Base-by-base conservation (phyloP, 2,329 filamentous ascomycete species). In the Colletotrichum ledebouriae region DNA sequence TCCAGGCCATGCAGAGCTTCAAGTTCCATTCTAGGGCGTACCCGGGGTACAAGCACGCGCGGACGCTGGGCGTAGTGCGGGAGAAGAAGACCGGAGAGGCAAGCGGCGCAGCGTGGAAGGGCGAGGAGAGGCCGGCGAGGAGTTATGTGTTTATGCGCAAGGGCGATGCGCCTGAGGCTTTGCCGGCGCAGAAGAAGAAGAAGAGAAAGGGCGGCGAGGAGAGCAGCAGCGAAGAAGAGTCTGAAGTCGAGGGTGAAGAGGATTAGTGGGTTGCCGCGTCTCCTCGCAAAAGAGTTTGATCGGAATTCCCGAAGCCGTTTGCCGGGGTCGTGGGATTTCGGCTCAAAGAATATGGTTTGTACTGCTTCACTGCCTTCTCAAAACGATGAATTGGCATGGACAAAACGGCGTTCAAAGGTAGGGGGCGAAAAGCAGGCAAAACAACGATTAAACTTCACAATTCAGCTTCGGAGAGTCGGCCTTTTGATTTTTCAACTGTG, bases 1-100 rank as follows among this genome's bases (percentile, higher is more conserved):
- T 95, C 58, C 86, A 87, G 74, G 90, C 94, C 41, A 84, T 89
- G 73, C 82, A 86, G 74, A 94, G 90, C 77, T 94, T 92, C 76
- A 81, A 80, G 65, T 96, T 96, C 75, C 84, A 88, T 70, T 84
- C 88, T 5, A 80, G 74, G 15, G 87, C 85, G 25, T 96, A 95
- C 76, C 91, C 90, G 0, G 90, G 90, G 0, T 96, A 96, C 77
- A 83, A 79, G 69, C 92, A 95, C 79, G 90, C 91, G 15, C 78
- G 92, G 67, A 95, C 92, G 4, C 77, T 94, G 67, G 92, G 92
- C 1, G 89, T 88, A 3, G 84, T 91, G 44, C 81, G 78, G 73
- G 85, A 80, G 53, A 82, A 80, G 59, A 78, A 78, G 59, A 81
- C 77, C 17, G 81, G 83, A 44, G 81, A 84, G 63, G 75, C 76